Base-by-base conservation (phyloP, 2,329 filamentous ascomycete genomes). In the Colletotrichum tropicale region DNA sequence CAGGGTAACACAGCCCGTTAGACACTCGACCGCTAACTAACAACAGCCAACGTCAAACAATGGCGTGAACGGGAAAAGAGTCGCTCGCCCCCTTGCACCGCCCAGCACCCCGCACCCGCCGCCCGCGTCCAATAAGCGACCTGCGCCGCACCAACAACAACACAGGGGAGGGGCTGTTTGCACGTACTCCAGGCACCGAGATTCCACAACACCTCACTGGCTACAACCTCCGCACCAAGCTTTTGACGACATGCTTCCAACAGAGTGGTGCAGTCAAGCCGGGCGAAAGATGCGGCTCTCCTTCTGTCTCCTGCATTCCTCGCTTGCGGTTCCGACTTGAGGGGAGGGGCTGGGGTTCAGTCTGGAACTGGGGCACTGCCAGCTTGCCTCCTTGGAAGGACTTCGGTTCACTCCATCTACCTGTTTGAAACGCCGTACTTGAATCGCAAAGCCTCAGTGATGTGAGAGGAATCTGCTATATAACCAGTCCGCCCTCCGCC, bases 201-300 rank as follows among this genome's bases (percentile, higher is more conserved):
- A 75, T 73, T 75, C 70, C 56, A 70, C 21, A 65, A 21, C 48
- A 67, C 56, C 26, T 75, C 56, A 73, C 62, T 75, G 73, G 70
- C 21, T 34, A 24, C 43, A 24, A 52, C 43, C 43, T 21, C 43
- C n/a, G n/a, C 43, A 16, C 56, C 21, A 12, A 26, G 12, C 28
- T 28, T 36, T 43, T 5, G 26, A 38, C 62, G 38, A 70, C 24
- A 6, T 55, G 18, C 15, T 32, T 21, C 9, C 28, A 28, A 32
- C 10, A 32, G 28, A 16, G 32, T 28, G 34, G 38, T 28, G 32
- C 30, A 34, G 66, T 32, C 38, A 16, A 64, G 66, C 32, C 71
- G 71, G 71, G 71, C 66, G 71, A 24, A 32, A 21, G 30, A 28
- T 68, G 66, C 66, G 66, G 52, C 66, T 68, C 66, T 61, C 26